These are phyloP conservation scores for Rosa lucieae DNA, from an alignment of 306 rosid species.

Conservation along the genomic window DNA sequence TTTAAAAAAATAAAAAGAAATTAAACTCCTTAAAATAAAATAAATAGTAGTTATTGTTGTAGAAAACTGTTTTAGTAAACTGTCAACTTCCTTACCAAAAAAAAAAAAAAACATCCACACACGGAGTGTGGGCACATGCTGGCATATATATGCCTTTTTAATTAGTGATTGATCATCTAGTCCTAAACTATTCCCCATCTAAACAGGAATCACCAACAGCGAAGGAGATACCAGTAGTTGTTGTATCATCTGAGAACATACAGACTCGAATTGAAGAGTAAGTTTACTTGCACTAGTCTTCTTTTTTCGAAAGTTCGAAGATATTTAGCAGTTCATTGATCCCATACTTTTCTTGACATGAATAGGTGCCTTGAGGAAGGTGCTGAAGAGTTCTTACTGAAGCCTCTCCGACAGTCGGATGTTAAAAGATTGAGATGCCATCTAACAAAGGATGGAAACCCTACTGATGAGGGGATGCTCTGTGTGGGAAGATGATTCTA, in stretches of 20 bases:
- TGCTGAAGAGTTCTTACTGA: slow-evolving; percentile 33
- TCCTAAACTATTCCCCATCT: neutral
- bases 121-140: too few relatives aligned
- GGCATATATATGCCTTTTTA: neutral
- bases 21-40: too few relatives aligned
- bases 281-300: neutral
- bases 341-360: neutral
- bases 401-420: slow-evolving; percentile 34
- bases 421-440: slow-evolving; percentile 19
- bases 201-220: slow-evolving; percentile 35
- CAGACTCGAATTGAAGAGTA: slow-evolving; percentile 32
- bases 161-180: neutral
- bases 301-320: neutral
- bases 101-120: too few relatives aligned
- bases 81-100: too few relatives aligned
- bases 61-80: too few relatives aligned
- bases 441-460: slow-evolving; percentile 15
- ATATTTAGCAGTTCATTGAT: neutral
- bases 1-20: too few relatives aligned
- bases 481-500: slow-evolving; percentile 19
- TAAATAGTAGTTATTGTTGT: too few relatives aligned
- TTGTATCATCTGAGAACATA: slow-evolving; percentile 31
- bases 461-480: slow-evolving; percentile 16
- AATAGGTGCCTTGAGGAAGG: slow-evolving; percentile 39
- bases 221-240: slow-evolving; percentile 31